Base-by-base conservation (phyloP, 441 rosid species). In the Hypseocharis bilobata region DNA sequence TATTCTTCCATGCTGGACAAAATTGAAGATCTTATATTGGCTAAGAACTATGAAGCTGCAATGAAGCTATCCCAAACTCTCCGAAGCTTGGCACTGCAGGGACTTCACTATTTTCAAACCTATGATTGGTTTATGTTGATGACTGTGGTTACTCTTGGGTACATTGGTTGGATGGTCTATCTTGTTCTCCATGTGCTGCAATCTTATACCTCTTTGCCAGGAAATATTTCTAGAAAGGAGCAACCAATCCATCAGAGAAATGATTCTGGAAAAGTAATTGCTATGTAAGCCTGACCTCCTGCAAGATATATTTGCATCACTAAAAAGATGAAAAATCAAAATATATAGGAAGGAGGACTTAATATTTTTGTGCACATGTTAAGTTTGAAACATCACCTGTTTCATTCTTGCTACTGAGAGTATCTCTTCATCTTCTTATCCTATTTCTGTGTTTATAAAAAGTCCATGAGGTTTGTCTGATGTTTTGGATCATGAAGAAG, bases 71-170 rank as follows among this genome's bases (percentile, higher is more conserved):
- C 86, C 17, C 78, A 86, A 74, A 81, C 83, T 68, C 91, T 92
- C 54, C 89, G 94, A 85, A 77, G 83, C 78, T 80, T 86, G 85
- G 86, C 98, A 19, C 80, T 92, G 47, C 78, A 89, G 54, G 98
- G 96, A 44, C 87, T 92, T 69, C 96, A 89, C 60, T 92, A 89
- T 83, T 92, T 86, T 74, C 98, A 92, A 76, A 92, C 98, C 11
- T 92, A 92, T 70, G 98, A 92, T 71, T 92, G 96, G 96, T 78
- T 89, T 75, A 84, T 86, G 96, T 79, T 92, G 83, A 92, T 92
- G 96, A 83, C 88, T 60, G 78, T 82, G 19, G 79, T 92, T 59
- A 86, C 89, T 66, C 87, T 89, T 74, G 98, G 96, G 40, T 92
- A 92, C 74, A 56, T 84, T 73, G 96, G 96, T 70, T 92, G 96